Conservation (phyloP, 331 rosid genomes). For the Stylosanthes scabra region DNA sequence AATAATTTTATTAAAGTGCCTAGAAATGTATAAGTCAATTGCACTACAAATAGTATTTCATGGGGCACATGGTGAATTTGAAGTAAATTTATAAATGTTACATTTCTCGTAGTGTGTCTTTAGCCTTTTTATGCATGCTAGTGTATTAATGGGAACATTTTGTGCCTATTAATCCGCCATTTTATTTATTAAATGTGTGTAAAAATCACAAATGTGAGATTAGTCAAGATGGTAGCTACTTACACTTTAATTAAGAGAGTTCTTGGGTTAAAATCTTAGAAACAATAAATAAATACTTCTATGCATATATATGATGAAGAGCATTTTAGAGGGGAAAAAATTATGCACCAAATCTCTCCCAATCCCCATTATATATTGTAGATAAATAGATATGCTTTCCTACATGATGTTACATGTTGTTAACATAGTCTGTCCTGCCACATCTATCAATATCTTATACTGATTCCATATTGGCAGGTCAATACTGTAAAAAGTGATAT, state of each 20-base stretch:
- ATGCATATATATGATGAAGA: too few species aligned
- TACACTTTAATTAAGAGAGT: too few species aligned
- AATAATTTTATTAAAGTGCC: constrained; percentile 11
- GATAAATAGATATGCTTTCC: constrained; percentile 1
- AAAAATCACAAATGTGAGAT: too few species aligned
- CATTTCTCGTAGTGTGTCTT: constrained; percentile 21
- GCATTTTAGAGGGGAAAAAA: too few species aligned
- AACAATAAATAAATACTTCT: too few species aligned
- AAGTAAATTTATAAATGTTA: constrained; percentile 29
- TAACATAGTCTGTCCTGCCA: background rate
- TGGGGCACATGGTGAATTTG: constrained; percentile 28
- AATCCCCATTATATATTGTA: too few species aligned
- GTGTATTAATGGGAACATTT: too few species aligned
- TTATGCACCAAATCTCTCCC: too few species aligned
- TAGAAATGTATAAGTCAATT: constrained; percentile 14
- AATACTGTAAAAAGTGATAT: constrained; percentile 75
- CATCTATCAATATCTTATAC: constrained; percentile 36
- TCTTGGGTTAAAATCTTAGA: too few species aligned
- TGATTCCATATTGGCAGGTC: constrained; percentile 61
- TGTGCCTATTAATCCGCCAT: too few species aligned
- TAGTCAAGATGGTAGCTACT: too few species aligned
- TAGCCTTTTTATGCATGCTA: background rate
- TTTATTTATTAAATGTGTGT: too few species aligned
- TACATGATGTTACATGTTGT: constrained; percentile 26
- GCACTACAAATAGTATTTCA: constrained; percentile 18